Evolutionary conservation across 495 filamentous ascomycete species (phyloP), one percentile per base, ranked within the genome.

Genomic region (Penicillium crystallinum): DNA sequence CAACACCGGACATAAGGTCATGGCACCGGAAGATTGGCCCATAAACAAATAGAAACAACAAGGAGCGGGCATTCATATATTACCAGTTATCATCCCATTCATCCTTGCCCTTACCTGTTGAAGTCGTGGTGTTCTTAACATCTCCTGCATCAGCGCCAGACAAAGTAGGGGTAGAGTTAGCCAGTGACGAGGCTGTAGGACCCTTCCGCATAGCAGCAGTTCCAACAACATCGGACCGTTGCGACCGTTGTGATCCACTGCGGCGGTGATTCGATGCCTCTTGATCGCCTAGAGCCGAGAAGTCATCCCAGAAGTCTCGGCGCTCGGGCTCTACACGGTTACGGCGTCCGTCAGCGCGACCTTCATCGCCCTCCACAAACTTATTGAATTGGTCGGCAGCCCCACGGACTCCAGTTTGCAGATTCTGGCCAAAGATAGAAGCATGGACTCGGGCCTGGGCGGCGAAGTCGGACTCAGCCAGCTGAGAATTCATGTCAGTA

Each of bases 221-320:
- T 18, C 88, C 88, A 57, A 91, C 83, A n/a, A 83, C 70, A 23
- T 68, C 68, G 17, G 69, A 69, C 23, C 63, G 58, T 23, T 50
- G 48, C 17, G 48, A 50, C 18, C 48, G 48, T n/a, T 50, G 48
- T 12, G 69, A 68, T 1, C 55, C 50, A 25, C 52, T 64, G 10
- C 66, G 54, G 4, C 62, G 65, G 38, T 74, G 69, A 7, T 66
- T 63, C 57, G 77, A 42, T 58, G 66, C 72, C 2, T 81, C 78
- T 21, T 76, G 67, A 31, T 66, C 70, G 0, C 82, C 80, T 52
- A 91, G 80, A 19, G 82, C 80, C 14, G 72, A 65, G 46, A 85
- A 82, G 54, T 81, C 78, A 70, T 97, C 95, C 95, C 93, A 98
- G 70, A 98, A 98, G 34, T 88, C 87, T 56, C 84, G 82, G 66